Evolutionary conservation across 352 stramenopile genomes (phyloP).

Genomic region (Globisporangium ultimum): DNA sequence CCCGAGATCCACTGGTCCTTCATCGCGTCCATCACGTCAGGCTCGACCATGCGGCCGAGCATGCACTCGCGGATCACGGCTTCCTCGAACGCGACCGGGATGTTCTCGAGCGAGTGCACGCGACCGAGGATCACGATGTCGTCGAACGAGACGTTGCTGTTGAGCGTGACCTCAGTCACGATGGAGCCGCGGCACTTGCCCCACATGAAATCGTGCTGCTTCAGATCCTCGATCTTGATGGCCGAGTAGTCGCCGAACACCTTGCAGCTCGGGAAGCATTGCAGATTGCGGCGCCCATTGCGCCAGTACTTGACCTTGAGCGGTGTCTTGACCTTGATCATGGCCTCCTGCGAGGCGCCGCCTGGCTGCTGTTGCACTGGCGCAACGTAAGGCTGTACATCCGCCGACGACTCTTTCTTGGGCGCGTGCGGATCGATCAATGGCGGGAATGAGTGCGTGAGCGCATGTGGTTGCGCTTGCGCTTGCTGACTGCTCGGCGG

Average conservation of each 20-base stretch:
- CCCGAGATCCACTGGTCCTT: constrained; percentile 86
- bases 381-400: too few species aligned
- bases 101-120: constrained; percentile 83
- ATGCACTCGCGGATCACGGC: constrained; percentile 83
- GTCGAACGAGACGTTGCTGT: constrained; percentile 78
- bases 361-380: background rate
- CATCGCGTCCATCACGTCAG: constrained; percentile 77
- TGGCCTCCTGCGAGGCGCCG: constrained; percentile 58
- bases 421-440: constrained; percentile 30
- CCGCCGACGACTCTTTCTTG: constrained; percentile 30
- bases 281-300: constrained; percentile 87
- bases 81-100: constrained; percentile 81
- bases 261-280: constrained; percentile 88
- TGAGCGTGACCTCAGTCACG: constrained; percentile 80
- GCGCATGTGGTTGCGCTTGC: constrained; percentile 20
- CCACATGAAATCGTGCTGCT: constrained; percentile 90
- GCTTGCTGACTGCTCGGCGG: constrained; percentile 22
- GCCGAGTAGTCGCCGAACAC: constrained; percentile 89
- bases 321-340: constrained; percentile 87
- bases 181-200: constrained; percentile 84
- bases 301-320: constrained; percentile 89
- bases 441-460: constrained; percentile 55
- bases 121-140: constrained; percentile 76
- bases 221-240: constrained; percentile 87
- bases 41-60: constrained; percentile 71